Evolutionary conservation across 192 early-diverging fungal species (phyloP).

Genomic region (Umbelopsis sp.): DNA sequence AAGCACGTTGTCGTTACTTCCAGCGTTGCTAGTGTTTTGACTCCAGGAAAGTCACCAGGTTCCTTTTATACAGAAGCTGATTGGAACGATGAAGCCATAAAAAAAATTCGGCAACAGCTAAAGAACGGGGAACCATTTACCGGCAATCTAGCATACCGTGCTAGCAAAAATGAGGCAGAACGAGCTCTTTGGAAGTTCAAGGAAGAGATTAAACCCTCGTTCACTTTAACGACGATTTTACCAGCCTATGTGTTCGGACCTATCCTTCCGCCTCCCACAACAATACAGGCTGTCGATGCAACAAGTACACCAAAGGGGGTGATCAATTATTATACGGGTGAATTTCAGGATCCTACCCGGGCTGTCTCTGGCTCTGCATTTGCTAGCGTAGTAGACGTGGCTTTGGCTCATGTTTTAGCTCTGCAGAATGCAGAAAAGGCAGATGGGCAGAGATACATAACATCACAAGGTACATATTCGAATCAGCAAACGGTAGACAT

Average conservation of each 20-base stretch:
- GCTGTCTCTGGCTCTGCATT: background rate
- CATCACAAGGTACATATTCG: background rate
- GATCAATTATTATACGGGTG: background rate
- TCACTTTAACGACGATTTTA: constrained; percentile 18
- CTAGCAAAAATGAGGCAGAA: constrained; percentile 23
- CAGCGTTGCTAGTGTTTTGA: constrained; percentile 34
- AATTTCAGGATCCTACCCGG: background rate
- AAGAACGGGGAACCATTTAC: background rate
- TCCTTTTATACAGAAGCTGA: constrained; percentile 10
- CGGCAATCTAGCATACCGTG: background rate
- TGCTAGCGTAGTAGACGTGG: constrained; percentile 1
- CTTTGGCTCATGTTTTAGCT: constrained; percentile 18
- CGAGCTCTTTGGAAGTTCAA: constrained; percentile 20
- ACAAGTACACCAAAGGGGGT: background rate
- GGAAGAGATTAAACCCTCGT: constrained; percentile 10
- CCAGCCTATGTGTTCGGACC: constrained; percentile 4
- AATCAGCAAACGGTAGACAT: background rate
- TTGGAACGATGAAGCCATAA: constrained; percentile 21
- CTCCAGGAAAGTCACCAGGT: background rate
- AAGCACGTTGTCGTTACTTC: constrained; percentile 50
- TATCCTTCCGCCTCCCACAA: background rate
- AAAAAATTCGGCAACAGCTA: background rate
- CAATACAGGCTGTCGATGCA: background rate
- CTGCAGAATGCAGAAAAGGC: constrained; percentile 3
- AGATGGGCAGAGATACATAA: constrained; percentile 20